phyloP scores from a whole-genome alignment of 2,329 filamentous ascomycete genomes.

The Talaromyces islandicus region DNA sequence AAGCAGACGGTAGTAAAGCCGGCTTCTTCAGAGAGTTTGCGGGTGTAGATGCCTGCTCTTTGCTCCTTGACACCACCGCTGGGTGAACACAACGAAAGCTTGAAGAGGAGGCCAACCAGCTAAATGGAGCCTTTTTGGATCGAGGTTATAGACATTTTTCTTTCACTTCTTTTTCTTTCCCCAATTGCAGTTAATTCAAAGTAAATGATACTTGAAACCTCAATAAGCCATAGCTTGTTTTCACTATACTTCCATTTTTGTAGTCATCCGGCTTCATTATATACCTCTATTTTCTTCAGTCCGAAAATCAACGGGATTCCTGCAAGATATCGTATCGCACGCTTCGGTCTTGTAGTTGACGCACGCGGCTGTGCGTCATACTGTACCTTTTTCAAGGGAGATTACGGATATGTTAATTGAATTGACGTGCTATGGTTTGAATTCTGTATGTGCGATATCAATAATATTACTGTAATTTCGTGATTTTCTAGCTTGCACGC shows the following conservation, averaged over 20 bases:
- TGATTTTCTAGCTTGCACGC: too few species aligned
- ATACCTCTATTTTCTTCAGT: neutral
- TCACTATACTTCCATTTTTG: neutral
- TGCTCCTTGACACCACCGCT: constrained; percentile 35
- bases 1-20: constrained; percentile 32
- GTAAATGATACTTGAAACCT: neutral
- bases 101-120: neutral
- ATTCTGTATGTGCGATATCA: neutral
- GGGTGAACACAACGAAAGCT: constrained; percentile 13
- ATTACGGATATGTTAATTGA: neutral
- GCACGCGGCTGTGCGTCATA: too few species aligned
- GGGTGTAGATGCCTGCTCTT: constrained; percentile 28
- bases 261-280: neutral
- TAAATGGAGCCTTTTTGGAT: neutral
- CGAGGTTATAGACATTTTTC: neutral
- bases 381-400: neutral
- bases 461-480: neutral
- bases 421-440: neutral
- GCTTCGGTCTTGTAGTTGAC: neutral
- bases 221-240: neutral
- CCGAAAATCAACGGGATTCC: neutral
- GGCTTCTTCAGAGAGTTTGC: constrained; percentile 16
- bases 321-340: neutral
- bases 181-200: too few species aligned
- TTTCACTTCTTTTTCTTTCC: neutral